Conservation (phyloP, 225 moss, liverwort and hornwort genomes). For the Pseudoscleropodium purum region DNA sequence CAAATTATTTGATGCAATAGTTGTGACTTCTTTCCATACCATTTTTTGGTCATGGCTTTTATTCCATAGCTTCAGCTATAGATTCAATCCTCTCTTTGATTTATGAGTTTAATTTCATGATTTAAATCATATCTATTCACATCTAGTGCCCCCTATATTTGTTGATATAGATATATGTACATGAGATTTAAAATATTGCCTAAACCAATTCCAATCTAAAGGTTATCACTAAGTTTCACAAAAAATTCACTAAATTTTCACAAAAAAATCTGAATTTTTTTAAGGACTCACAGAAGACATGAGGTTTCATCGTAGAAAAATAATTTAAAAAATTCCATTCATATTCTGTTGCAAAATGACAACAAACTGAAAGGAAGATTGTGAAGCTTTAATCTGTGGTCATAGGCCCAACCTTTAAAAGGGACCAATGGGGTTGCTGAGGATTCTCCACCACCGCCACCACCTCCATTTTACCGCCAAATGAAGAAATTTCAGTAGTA, state of each 20-base stretch:
- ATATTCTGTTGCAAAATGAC: background rate
- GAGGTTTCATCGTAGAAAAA: background rate
- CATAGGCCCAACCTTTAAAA: background rate
- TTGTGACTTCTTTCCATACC: background rate
- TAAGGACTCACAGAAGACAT: background rate
- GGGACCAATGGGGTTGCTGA: background rate
- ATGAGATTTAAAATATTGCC: too few species aligned
- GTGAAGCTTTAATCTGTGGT: background rate
- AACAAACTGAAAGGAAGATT: background rate
- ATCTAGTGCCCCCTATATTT: background rate
- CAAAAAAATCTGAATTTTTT: background rate
- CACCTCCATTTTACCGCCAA: background rate
- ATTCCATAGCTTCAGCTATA: too few species aligned
- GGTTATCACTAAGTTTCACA: rapidly evolving
- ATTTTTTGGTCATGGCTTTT: background rate
- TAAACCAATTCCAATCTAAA: rapidly evolving
- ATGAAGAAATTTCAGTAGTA: background rate
- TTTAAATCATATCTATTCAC: rapidly evolving
- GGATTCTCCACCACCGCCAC: background rate
- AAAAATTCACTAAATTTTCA: background rate
- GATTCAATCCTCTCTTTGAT: background rate
- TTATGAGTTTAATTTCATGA: background rate
- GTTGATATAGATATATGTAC: background rate
- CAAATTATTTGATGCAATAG: background rate
- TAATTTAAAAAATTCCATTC: too few species aligned